Evolutionary conservation across 371 early-diverging fungal genomes (phyloP).

Genomic region (Blastocladiella emersonii): DNA sequence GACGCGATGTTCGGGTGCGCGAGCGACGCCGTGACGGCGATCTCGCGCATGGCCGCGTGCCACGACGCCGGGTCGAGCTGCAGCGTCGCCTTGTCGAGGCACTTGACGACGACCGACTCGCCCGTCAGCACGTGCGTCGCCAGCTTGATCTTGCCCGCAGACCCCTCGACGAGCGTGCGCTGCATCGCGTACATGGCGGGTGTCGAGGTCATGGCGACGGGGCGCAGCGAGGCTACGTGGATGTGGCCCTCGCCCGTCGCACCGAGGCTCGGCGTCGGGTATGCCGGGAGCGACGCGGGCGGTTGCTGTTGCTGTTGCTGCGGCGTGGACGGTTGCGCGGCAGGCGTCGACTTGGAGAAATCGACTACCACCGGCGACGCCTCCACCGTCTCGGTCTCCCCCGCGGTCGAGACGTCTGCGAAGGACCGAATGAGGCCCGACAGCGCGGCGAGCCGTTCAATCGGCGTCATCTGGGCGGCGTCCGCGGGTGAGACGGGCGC

Average conservation of each 20-base stretch:
- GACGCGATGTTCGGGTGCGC: conserved; percentile 34
- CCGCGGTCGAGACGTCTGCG: neutral
- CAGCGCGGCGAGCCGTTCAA: neutral
- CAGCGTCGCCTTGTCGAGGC: conserved; percentile 14
- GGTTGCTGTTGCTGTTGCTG: too few species aligned
- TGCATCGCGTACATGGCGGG: neutral
- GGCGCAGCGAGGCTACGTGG: too few species aligned
- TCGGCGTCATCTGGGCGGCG: neutral
- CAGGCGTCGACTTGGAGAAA: too few species aligned
- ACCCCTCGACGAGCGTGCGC: conserved; percentile 13
- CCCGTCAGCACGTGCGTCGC: conserved; percentile 22
- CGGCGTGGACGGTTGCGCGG: too few species aligned
- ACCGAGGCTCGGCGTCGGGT: too few species aligned
- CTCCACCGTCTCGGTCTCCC: too few species aligned
- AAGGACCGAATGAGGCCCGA: neutral
- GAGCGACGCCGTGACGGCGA: conserved; percentile 31
- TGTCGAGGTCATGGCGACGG: too few species aligned
- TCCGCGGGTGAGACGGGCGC: neutral
- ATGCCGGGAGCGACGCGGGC: too few species aligned
- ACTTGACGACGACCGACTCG: conserved; percentile 14
- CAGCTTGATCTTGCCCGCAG: conserved; percentile 26
- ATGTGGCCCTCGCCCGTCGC: too few species aligned
- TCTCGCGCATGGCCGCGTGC: conserved; percentile 28
- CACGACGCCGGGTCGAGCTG: conserved; percentile 8
- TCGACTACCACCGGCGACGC: too few species aligned